These are phyloP conservation scores for Echeveria elegans DNA, from an alignment of 164 flowering plant genomes.

Conservation along the genomic window DNA sequence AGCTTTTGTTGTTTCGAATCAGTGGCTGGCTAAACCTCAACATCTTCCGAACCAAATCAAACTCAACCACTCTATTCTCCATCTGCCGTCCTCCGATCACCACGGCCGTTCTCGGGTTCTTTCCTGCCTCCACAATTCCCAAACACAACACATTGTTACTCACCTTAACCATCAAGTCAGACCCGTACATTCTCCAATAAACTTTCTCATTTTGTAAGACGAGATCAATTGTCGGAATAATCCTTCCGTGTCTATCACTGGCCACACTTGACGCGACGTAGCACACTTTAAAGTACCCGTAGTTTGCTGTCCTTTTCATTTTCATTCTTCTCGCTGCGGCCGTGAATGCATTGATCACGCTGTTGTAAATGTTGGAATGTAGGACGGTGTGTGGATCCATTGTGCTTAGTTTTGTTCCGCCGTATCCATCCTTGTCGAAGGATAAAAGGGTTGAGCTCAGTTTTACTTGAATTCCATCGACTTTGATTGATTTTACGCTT, in stretches of 20 bases:
- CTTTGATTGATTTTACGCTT: slow-evolving; percentile 17
- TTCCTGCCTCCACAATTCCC: slow-evolving; percentile 38
- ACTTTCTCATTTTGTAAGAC: slow-evolving; percentile 46
- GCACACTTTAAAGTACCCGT: slow-evolving; percentile 27
- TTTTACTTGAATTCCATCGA: slow-evolving; percentile 10
- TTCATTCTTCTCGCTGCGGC: not conserved
- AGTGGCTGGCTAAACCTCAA: slow-evolving; percentile 28
- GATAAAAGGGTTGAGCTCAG: slow-evolving; percentile 14
- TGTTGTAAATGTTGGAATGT: not conserved
- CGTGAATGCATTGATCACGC: not conserved
- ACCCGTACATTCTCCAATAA: slow-evolving; percentile 42
- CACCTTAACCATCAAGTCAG: slow-evolving; percentile 34
- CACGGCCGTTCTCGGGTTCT: slow-evolving; percentile 16
- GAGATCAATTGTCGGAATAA: slow-evolving; percentile 36
- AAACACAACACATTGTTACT: slow-evolving; percentile 28
- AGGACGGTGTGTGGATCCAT: slow-evolving; percentile 9
- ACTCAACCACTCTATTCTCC: slow-evolving; percentile 37
- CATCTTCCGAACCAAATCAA: slow-evolving; percentile 30
- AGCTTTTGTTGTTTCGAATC: not conserved
- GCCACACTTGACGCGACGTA: slow-evolving; percentile 15
- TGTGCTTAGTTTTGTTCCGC: slow-evolving; percentile 13
- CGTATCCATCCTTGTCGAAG: slow-evolving; percentile 8
- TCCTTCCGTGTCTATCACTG: slow-evolving; percentile 5
- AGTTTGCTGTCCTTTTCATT: slow-evolving; percentile 3
- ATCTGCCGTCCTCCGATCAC: slow-evolving; percentile 46